These are phyloP conservation scores for Plasmodium coatneyi DNA, from an alignment of 169 alveolate genomes.

Conservation along the genomic window DNA sequence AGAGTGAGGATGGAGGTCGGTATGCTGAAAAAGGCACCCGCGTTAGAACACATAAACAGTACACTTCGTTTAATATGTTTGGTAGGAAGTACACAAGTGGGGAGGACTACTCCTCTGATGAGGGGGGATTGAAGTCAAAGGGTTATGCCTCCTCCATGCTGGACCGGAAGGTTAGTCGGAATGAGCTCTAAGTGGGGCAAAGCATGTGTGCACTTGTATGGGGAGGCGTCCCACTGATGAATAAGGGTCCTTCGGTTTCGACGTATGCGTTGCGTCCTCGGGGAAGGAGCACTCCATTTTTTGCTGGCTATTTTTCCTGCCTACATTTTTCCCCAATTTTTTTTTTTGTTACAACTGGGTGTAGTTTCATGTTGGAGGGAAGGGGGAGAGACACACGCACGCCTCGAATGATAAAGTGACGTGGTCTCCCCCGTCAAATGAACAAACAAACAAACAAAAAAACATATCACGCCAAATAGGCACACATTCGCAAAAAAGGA, in stretches of 20 bases:
- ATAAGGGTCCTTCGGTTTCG: background rate
- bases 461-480: background rate
- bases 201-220: background rate
- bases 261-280: background rate
- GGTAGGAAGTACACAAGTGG: background rate
- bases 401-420: background rate
- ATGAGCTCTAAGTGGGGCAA: background rate
- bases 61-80: conserved; percentile 35
- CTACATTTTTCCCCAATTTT: background rate
- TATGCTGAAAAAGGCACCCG: background rate
- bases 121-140: conserved; percentile 10
- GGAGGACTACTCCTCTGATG: conserved; percentile 12
- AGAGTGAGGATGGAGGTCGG: background rate
- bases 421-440: background rate
- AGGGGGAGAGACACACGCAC: background rate
- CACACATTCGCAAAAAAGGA: background rate
- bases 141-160: conserved; percentile 35
- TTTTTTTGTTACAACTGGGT: background rate
- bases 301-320: background rate
- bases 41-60: conserved; percentile 39
- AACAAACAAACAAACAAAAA: background rate
- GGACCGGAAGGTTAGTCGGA: conserved; percentile 5
- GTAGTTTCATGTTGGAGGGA: background rate
- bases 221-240: background rate
- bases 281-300: background rate